Evolutionary conservation across 2,329 filamentous ascomycete genomes (phyloP).

Genomic region (Ophiostoma perfectum): DNA sequence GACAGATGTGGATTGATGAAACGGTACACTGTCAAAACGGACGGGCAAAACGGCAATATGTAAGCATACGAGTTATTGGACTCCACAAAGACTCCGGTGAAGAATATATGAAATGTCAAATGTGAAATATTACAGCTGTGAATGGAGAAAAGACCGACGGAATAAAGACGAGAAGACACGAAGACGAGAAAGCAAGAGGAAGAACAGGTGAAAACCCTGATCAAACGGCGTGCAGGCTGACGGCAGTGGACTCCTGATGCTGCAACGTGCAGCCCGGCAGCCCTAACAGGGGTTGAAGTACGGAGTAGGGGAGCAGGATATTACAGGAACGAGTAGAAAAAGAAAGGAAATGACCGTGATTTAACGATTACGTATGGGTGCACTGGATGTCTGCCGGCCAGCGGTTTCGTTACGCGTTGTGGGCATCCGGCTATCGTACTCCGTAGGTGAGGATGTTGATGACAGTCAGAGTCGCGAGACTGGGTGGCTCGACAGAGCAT

Average conservation of each 20-base stretch:
- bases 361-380: no score
- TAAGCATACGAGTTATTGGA: neutral
- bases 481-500: no score
- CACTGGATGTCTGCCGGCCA: no score
- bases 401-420: no score
- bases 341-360: neutral
- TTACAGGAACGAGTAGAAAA: neutral
- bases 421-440: no score
- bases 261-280: constrained; percentile 4
- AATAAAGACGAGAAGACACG: neutral
- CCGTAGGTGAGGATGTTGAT: no score
- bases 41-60: neutral
- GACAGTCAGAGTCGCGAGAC: no score
- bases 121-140: neutral
- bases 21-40: neutral
- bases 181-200: neutral
- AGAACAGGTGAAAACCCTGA: neutral
- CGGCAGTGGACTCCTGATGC: constrained; percentile 5
- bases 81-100: neutral
- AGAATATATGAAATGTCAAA: constrained; percentile 8
- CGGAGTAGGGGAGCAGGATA: neutral
- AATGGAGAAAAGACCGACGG: neutral
- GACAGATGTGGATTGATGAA: neutral
- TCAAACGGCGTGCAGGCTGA: neutral
- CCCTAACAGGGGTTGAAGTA: constrained; percentile 9